Evolutionary conservation across 2,329 filamentous ascomycete species (phyloP), one percentile per base, ranked within the genome.

Genomic region (Apiospora malaysiana): DNA sequence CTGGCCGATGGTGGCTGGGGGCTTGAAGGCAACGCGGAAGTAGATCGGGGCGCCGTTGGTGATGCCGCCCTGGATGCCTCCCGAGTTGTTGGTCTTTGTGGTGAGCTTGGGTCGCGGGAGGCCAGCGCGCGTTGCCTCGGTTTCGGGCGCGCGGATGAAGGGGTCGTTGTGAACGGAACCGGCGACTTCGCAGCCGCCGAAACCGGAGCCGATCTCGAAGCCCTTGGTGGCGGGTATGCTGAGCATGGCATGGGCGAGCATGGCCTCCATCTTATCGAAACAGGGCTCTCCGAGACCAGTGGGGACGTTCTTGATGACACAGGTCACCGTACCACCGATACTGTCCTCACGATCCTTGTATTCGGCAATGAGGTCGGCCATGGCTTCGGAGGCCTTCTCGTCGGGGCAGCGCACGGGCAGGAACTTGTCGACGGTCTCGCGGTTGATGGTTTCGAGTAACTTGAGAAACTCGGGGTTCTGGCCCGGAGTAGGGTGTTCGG

Each of bases 11-110:
- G 96, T 98, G 42, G 95, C 95, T 2, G 95, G 91, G 12, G 95
- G 93, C 87, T 98, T 98, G 90, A 98, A 98, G 21, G 90, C 95
- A 6, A 97, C 92, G 68, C 93, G 91, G 89, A 98, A 98, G 87
- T 96, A 98, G 84, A 98, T 94, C 71, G 91, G 92, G 47, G 94
- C 93, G 71, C 95, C 96, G 82, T 98, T 98, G 68, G 93, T 92
- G 82, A 98, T 98, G 69, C 95, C 95, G 59, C 95, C 96, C 84
- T 98, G 95, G 76, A 98, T 94, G 74, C 95, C 96, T 16, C 95
- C 95, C 2, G 92, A 95, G 86, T 97, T 94, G 86, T 98, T 98
- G 37, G 95, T 98, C 85, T 92, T 93, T 70, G 95, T 98, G 10
- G 91, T 92, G 69, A 98, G 88, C 73, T 86, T 88, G 23, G 92